phyloP scores from a whole-genome alignment of 176 grass and related monocot genomes.

The Alloteropsis semialata region DNA sequence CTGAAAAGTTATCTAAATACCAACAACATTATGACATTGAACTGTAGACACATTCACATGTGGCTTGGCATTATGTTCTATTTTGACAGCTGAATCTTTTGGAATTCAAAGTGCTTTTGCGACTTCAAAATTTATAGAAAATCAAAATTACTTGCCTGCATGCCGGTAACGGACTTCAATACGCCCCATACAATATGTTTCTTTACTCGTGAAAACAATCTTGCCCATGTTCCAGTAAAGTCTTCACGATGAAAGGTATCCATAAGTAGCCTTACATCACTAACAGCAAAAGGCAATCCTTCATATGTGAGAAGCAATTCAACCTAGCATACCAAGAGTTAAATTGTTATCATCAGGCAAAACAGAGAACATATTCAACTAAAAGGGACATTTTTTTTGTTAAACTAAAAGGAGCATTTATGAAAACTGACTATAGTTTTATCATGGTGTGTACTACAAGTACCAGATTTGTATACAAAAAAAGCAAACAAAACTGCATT shows the following conservation, averaged over 20 bases:
- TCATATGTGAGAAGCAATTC: conserved; percentile 97
- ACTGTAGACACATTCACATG: conserved; percentile 19
- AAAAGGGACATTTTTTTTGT: no score
- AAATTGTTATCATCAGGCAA: conserved; percentile 13
- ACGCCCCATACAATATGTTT: conserved; percentile 98
- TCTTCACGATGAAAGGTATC: conserved; percentile 96
- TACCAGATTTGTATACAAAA: conserved; percentile 17
- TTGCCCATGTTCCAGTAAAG: conserved; percentile 91
- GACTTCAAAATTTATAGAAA: conserved; percentile 3
- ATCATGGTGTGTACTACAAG: conserved; percentile 16
- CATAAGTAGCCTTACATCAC: conserved; percentile 91
- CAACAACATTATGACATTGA: not conserved
- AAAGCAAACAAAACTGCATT: conserved; percentile 23
- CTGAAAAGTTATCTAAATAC: not conserved
- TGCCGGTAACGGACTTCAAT: conserved; percentile 92
- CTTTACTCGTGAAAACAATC: conserved; percentile 87
- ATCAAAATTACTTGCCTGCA: conserved; percentile 66
- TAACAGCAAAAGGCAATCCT: conserved; percentile 79
- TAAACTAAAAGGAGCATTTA: not conserved
- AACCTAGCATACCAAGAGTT: conserved; percentile 58
- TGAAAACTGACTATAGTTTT: conserved; percentile 27
- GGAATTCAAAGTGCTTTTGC: conserved; percentile 6
- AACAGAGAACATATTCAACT: conserved; percentile 22
- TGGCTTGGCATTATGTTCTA: conserved; percentile 8
- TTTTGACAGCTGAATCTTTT: conserved; percentile 11